phyloP scores from a whole-genome alignment of 768 basidiomycete species.

The Trametopsis cervina region DNA sequence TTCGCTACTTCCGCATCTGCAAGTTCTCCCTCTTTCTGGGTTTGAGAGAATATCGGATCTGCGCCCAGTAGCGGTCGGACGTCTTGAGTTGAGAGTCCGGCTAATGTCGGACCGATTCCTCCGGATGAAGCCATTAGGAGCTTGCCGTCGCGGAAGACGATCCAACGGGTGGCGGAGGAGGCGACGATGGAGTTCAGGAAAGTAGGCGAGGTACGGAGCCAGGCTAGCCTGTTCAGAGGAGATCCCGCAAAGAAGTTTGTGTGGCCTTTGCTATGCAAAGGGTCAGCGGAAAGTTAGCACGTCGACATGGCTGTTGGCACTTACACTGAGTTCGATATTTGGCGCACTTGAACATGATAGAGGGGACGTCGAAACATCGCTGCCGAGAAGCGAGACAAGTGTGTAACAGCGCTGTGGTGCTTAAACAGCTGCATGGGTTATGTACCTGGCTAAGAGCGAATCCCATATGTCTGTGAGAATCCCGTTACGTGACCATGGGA shows the following conservation, averaged over 20 bases:
- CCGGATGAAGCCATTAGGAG: constrained; percentile 39
- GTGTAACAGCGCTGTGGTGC: no score
- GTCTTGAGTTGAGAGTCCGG: constrained; percentile 49
- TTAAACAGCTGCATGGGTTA: no score
- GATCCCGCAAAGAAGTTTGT: constrained; percentile 48
- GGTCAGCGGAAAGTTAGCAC: neutral
- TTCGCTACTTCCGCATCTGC: constrained; percentile 18
- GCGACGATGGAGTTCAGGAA: constrained; percentile 67
- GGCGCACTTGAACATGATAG: constrained; percentile 1
- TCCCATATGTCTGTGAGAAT: no score
- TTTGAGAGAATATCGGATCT: constrained; percentile 65
- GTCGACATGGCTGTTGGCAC: no score
- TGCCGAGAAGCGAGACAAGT: no score
- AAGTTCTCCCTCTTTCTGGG: constrained; percentile 32
- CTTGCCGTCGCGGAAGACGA: constrained; percentile 68
- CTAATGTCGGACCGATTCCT: constrained; percentile 29
- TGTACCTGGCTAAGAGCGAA: no score
- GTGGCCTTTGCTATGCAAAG: constrained; percentile 7
- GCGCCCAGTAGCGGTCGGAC: constrained; percentile 55
- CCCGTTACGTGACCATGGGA: constrained; percentile 2
- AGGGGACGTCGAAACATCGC: no score
- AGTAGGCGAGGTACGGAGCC: constrained; percentile 62
- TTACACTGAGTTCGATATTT: constrained; percentile 2
- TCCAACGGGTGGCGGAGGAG: constrained; percentile 58
- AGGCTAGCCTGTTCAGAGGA: constrained; percentile 72